These are phyloP conservation scores for Solanum bulbocastanum DNA, from an alignment of 257 asterid species.

Conservation along the genomic window DNA sequence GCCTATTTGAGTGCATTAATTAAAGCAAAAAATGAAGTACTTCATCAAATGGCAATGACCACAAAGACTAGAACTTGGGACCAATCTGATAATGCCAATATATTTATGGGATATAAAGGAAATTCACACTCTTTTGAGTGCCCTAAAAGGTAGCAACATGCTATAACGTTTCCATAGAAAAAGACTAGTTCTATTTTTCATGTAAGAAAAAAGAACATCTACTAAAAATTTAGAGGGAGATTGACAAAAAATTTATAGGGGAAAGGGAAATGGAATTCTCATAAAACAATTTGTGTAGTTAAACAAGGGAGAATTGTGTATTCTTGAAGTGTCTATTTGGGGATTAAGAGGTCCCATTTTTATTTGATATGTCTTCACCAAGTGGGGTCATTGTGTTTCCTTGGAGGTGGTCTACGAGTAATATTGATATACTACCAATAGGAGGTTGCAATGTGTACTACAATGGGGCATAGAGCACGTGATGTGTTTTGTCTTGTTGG, in stretches of 20 bases:
- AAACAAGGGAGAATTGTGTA: constrained; percentile 11
- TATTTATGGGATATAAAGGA: not conserved
- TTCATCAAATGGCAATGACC: not conserved
- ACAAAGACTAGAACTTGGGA: not conserved
- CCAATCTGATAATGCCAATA: not conserved
- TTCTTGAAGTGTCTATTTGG: not conserved
- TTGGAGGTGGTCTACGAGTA: not conserved
- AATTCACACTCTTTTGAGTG: not conserved
- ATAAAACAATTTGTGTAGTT: not conserved
- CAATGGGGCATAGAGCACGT: not conserved
- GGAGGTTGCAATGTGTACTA: not conserved
- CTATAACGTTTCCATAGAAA: constrained; percentile 6
- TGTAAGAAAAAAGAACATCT: not conserved
- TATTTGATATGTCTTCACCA: not conserved
- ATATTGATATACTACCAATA: not conserved
- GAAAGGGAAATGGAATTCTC: not conserved
- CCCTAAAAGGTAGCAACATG: constrained; percentile 5
- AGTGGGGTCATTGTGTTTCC: constrained; percentile 6
- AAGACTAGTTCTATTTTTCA: not conserved
- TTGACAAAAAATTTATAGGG: not conserved
- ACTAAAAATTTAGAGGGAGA: not conserved
- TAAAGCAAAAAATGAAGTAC: not conserved
- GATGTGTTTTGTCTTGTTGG: not conserved
- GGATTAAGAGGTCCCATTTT: not conserved
- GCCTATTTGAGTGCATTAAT: not conserved